Percentiles rank a stretch among this genome's conserved stretches.
Conservation (phyloP, 129 eudicot species). For the Saussurea involucrata region DNA sequence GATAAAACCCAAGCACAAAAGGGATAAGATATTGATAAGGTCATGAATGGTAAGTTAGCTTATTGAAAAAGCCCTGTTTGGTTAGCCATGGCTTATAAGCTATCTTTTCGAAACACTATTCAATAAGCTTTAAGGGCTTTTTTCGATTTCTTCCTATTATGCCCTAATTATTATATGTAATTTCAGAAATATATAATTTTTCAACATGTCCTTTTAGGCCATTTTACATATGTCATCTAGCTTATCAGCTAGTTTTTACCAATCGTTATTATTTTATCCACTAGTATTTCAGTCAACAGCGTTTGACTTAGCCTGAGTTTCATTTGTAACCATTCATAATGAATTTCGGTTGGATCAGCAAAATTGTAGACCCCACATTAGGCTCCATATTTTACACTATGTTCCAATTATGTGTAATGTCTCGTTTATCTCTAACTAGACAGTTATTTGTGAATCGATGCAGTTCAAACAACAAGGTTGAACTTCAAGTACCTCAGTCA, state of each 20-base stretch:
- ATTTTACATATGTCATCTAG: background rate
- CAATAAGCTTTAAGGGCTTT: no score
- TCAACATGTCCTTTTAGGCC: background rate
- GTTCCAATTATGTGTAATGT: background rate
- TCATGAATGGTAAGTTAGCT: background rate
- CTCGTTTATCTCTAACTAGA: conserved; percentile 1
- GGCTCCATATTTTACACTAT: background rate
- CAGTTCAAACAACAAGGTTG: conserved; percentile 45
- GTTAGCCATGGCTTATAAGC: background rate
- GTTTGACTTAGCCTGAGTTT: no score
- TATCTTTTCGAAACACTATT: no score
- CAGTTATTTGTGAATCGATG: conserved; percentile 9
- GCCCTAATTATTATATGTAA: background rate
- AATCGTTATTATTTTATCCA: no score
- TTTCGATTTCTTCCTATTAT: background rate
- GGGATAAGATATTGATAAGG: background rate
- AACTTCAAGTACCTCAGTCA: conserved; percentile 64
- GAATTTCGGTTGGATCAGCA: background rate
- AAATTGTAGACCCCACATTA: background rate
- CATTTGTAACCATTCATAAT: background rate
- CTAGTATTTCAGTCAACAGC: background rate
- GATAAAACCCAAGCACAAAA: background rate
- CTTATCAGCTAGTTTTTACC: background rate
- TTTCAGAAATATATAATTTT: no score
- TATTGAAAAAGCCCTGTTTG: background rate